Percentiles rank a stretch among this genome's conserved stretches.
Evolutionary conservation across 805 yeast genomes (phyloP).

Genomic region (Wickerhamomyces chambardii): DNA sequence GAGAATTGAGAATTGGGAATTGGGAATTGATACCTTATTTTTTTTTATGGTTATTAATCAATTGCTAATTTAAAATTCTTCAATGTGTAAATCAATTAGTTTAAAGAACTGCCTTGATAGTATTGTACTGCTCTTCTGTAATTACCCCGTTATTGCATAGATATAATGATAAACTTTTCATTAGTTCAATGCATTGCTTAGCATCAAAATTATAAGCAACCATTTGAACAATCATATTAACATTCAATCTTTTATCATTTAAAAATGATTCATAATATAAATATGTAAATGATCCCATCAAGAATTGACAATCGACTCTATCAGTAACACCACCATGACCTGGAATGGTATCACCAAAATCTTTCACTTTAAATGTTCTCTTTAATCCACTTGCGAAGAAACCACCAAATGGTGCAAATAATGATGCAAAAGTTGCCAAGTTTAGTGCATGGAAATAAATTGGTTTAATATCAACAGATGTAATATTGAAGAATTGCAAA

Average conservation of each 20-base stretch:
- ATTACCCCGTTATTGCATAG: conserved; percentile 30
- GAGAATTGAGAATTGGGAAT: no score
- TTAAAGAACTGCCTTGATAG: conserved; percentile 13
- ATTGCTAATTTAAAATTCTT: no score
- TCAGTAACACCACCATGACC: conserved; percentile 99
- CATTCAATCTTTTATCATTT: conserved; percentile 59
- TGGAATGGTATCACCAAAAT: conserved; percentile 96
- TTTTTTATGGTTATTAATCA: no score
- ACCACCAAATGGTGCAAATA: conserved; percentile 98
- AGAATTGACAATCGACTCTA: conserved; percentile 94
- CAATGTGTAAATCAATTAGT: no score
- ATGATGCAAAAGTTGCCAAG: conserved; percentile 89
- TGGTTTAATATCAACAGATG: conserved; percentile 64
- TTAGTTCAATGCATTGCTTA: conserved; percentile 55
- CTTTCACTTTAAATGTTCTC: conserved; percentile 93
- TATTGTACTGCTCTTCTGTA: conserved; percentile 22
- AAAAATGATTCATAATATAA: conserved; percentile 90
- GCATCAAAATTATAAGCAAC: conserved; percentile 62
- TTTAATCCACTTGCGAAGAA: conserved; percentile 97
- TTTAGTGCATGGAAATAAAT: conserved; percentile 83
- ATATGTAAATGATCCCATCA: conserved; percentile 94
- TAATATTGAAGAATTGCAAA: conserved; percentile 16
- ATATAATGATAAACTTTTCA: conserved; percentile 37
- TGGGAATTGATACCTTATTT: no score
- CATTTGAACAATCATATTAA: conserved; percentile 68